phyloP scores from a whole-genome alignment of 1,284 basidiomycete genomes.

The Volvariella volvacea region DNA sequence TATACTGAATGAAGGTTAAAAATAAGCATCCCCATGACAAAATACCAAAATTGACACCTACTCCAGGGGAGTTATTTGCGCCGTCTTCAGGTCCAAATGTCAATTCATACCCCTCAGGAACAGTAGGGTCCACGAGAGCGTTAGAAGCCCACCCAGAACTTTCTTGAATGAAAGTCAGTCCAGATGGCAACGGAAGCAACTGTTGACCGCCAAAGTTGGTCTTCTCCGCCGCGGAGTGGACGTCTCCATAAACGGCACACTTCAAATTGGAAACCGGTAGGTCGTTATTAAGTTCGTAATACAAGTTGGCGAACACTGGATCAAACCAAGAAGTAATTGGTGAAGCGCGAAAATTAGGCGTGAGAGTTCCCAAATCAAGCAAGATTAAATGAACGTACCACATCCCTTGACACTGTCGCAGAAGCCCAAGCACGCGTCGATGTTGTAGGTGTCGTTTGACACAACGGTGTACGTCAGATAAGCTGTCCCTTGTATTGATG shows the following conservation, averaged over 20 bases:
- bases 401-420: constrained; percentile 26
- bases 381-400: constrained; percentile 22
- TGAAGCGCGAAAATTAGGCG: constrained; percentile 13
- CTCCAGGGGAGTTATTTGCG: constrained; percentile 39
- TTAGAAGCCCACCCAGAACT: constrained; percentile 31
- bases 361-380: neutral
- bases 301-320: constrained; percentile 38
- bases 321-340: neutral
- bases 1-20: constrained; percentile 19
- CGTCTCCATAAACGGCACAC: constrained; percentile 33
- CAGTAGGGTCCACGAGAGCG: constrained; percentile 22
- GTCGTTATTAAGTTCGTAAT: constrained; percentile 36
- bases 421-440: constrained; percentile 28
- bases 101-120: constrained; percentile 34
- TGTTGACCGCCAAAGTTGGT: constrained; percentile 27
- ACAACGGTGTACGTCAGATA: constrained; percentile 34
- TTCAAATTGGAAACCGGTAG: constrained; percentile 37
- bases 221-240: constrained; percentile 29
- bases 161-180: constrained; percentile 29
- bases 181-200: constrained; percentile 21
- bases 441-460: constrained; percentile 29
- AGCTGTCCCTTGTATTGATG: constrained; percentile 34
- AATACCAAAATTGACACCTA: constrained; percentile 18
- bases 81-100: constrained; percentile 35
- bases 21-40: constrained; percentile 13